Percentiles rank a stretch among this genome's conserved stretches.
Conservation (phyloP, 495 filamentous ascomycete genomes). For the Daldinia vernicosa region DNA sequence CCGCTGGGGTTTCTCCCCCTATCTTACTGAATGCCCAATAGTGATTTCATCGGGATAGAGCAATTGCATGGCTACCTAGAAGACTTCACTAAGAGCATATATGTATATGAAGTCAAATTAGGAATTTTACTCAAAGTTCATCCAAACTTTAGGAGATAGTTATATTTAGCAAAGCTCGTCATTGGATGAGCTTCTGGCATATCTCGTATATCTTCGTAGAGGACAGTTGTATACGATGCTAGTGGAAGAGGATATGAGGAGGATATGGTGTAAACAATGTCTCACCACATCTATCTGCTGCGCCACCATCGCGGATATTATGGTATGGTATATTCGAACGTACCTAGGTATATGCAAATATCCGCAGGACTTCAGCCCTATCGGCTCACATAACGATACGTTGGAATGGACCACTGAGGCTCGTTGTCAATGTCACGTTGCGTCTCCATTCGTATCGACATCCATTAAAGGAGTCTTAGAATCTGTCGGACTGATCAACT, state of each 20-base stretch:
- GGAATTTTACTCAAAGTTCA: too few species aligned
- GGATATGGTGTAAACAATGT: background rate
- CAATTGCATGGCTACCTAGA: too few species aligned
- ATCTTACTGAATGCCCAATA: background rate
- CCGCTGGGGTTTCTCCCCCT: background rate
- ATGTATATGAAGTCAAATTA: too few species aligned
- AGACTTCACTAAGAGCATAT: too few species aligned
- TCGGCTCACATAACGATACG: constrained; percentile 20
- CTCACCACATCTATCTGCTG: background rate
- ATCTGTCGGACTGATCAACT: background rate
- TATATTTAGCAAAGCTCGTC: too few species aligned
- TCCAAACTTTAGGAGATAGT: too few species aligned
- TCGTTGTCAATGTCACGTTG: constrained; percentile 29
- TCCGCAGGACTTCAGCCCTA: constrained; percentile 26
- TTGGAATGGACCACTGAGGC: constrained; percentile 16
- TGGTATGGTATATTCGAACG: too few species aligned
- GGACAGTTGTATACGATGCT: too few species aligned
- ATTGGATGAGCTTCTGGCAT: too few species aligned
- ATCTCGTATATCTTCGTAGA: too few species aligned
- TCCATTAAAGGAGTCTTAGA: constrained; percentile 9
- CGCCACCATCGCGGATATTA: background rate
- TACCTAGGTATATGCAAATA: background rate
- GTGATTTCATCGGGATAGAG: too few species aligned
- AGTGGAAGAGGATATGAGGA: too few species aligned
- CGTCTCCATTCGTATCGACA: constrained; percentile 17